Evolutionary conservation across 306 rosid species (phyloP), one percentile per base, ranked within the genome.

Genomic region (Casuarina glauca): DNA sequence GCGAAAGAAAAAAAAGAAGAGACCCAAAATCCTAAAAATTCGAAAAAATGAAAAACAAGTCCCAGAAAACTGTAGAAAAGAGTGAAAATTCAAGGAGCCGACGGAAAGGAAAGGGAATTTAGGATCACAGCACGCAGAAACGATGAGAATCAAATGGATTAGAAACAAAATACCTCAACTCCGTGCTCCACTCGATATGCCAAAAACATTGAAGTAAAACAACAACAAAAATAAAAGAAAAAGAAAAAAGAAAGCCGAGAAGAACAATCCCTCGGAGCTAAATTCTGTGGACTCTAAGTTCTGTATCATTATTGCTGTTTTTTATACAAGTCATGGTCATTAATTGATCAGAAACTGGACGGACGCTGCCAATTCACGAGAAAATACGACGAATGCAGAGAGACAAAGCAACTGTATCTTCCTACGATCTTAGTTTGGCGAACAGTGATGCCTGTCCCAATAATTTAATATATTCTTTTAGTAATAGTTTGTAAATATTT

Each of bases 61-160:
- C 51, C 32, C 20, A 2, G 44, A 15, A 39, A 73, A 6, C 12
- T 2, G 13, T 35, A 0, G 10, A 19, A 3, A 38, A 3, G 48
- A 3, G 7, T 53, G 19, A 20, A 26, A 9, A 53, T 17, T 4
- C 38, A 8, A 8, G 36, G 13, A 3, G 36, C 9, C 9, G 4
- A 20, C 64, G 9, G 15, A 55, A 12, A 13, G 36, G 43, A 8
- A 50, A 26, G 19, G 15, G 50, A 43, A 11, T 53, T n/a, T 19
- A 53, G 78, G 86, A 86, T 86, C 81, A 86, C 80, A 82, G 83
- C 86, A 82, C 76, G 86, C 84, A 86, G 80, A 79, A 82, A 86
- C 82, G 84, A 74, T 76, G 81, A 64, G 50, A 82, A 86, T 80
- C 39, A 50, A 17, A 67, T 57, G 67, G 79, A 60, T 41, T 9